Conservation (phyloP, 306 rosid species). For the Psophocarpus tetragonolobus region DNA sequence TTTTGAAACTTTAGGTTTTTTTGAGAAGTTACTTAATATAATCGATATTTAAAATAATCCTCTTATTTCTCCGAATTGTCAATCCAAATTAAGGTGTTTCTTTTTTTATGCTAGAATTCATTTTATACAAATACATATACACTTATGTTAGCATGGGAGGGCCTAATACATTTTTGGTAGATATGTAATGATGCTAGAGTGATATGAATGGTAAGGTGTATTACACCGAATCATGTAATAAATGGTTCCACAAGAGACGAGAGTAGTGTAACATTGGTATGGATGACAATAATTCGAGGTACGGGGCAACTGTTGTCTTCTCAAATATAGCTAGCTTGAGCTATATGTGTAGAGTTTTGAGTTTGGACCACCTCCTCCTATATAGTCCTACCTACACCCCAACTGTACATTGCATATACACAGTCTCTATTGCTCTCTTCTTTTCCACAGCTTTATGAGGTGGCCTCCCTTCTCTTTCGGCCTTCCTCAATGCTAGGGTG, state of each 20-base stretch:
- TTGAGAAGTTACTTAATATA: not conserved
- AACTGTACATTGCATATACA: slow-evolving; percentile 26
- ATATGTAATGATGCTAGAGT: not conserved
- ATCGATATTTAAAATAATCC: not conserved
- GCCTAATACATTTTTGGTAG: not conserved
- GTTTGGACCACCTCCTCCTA: slow-evolving; percentile 43
- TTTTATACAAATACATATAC: not conserved
- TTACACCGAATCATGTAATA: slow-evolving; percentile 6
- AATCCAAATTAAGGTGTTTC: not conserved
- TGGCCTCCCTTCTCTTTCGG: slow-evolving; percentile 37
- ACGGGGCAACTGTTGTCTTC: slow-evolving; percentile 44
- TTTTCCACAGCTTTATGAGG: slow-evolving; percentile 41
- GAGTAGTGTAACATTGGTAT: slow-evolving; percentile 22
- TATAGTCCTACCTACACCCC: slow-evolving; percentile 33
- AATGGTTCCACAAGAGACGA: slow-evolving; percentile 27
- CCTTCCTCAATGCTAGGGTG: slow-evolving; percentile 28
- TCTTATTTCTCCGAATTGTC: not conserved
- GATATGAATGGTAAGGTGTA: not conserved
- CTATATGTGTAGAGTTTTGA: slow-evolving; percentile 29
- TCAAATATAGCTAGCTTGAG: slow-evolving; percentile 47
- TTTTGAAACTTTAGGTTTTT: too few relatives aligned
- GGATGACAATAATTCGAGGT: slow-evolving; percentile 40
- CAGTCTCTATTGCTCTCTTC: slow-evolving; percentile 24
- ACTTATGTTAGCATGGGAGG: not conserved
- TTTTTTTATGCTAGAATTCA: not conserved